Evolutionary conservation across 2,329 filamentous ascomycete species (phyloP), one percentile per base, ranked within the genome.

Genomic region (Claviceps sp.): DNA sequence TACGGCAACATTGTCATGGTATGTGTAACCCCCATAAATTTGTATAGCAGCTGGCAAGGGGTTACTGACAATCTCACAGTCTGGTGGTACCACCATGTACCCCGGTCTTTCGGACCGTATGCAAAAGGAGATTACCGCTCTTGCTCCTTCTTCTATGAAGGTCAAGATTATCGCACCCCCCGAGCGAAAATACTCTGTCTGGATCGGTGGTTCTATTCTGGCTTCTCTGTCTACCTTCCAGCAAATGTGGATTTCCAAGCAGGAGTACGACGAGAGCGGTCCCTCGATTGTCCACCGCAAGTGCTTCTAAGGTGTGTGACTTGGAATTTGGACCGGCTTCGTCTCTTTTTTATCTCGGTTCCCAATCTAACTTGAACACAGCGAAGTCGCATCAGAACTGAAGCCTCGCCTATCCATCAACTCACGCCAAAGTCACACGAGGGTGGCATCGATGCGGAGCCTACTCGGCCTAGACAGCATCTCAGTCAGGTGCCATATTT

Each of bases 241-340:
- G 83, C 93, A 98, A 81, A 98, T 98, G 93, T 98, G 93, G 93
- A 97, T 98, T 85, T 98, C 93, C 68, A 98, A 98, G 89, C 93
- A 98, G 81, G 91, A 97, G 82, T 97, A 97, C 85, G 93, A 98
- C 81, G 93, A 97, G 88, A 93, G 86, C 75, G 91, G 91, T 78
- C 93, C 91, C 67, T 96, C 90, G 70, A 97, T 97, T 71, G 91
- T 97, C 68, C 91, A 97, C 86, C 88, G 90, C 85, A 97, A 96
- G 88, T 96, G 91, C 88, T 96, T 96, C 86, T 96, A 95, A 95
- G 85, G 82, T 84, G 48, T 41, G 50, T 22, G 30, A 34, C 11
- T 11, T 34, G 30, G 30, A 34, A 48, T 6, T n/a, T 14, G 3
- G 8, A 3, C 13, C 13, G 26, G 22, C 6, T 18, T 18, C 8